Percentiles rank a stretch among this genome's conserved stretches.
Evolutionary conservation across 148 eudicot species (phyloP).

Genomic region (Chenopodium suecicum): DNA sequence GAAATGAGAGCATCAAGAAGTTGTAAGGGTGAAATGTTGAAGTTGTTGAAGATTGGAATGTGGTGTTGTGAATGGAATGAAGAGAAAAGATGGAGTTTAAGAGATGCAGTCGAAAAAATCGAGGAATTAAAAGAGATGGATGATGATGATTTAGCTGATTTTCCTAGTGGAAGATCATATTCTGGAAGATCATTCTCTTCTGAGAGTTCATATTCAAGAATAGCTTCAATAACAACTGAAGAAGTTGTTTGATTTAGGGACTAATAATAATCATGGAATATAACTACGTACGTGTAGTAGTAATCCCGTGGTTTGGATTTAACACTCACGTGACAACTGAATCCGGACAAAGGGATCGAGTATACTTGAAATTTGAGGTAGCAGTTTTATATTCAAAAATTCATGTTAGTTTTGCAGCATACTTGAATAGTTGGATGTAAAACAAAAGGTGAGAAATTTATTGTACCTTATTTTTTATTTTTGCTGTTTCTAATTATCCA

Average conservation of each 20-base stretch:
- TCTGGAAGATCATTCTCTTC: neutral
- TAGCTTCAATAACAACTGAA: constrained; percentile 23
- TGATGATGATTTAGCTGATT: constrained; percentile 38
- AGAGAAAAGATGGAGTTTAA: constrained; percentile 67
- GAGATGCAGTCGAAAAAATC: constrained; percentile 60
- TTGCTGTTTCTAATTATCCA: neutral
- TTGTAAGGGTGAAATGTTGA: constrained; percentile 70
- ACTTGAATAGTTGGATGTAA: constrained; percentile 11
- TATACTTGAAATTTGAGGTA: neutral
- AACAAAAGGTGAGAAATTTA: neutral
- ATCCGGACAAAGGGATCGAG: neutral
- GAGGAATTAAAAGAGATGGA: constrained; percentile 68
- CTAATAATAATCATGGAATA: neutral
- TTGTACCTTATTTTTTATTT: neutral
- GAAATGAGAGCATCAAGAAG: constrained; percentile 55
- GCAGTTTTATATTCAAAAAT: neutral
- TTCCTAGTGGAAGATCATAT: constrained; percentile 30
- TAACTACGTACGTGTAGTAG: too few species aligned
- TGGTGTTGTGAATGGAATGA: constrained; percentile 70
- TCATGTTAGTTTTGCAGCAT: constrained; percentile 14
- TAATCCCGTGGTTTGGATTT: neutral
- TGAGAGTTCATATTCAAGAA: constrained; percentile 19
- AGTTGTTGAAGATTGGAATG: constrained; percentile 77
- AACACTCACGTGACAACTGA: neutral
- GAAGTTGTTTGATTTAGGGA: constrained; percentile 22